A percentile compares a stretch with the other conserved stretches of the same genome.
These are phyloP conservation scores for Candida oleophila DNA, from an alignment of 805 yeast species.

Conservation along the genomic window DNA sequence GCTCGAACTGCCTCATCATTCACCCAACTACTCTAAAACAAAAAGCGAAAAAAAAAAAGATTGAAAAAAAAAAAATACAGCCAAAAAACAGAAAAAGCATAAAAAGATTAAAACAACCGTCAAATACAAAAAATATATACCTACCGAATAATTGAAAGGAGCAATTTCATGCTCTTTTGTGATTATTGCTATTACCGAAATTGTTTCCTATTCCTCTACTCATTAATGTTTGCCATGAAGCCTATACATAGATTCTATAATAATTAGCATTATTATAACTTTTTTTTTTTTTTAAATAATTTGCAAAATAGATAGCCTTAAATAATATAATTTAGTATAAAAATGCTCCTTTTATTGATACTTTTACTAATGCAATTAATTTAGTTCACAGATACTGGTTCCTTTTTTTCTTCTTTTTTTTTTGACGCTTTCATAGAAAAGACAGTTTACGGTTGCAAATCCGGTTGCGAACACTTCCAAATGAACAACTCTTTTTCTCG, in stretches of 20 bases:
- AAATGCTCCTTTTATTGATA: no score
- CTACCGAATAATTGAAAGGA: background rate
- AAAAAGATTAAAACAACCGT: background rate
- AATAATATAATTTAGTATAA: no score
- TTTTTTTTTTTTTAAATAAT: background rate
- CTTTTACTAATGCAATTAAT: no score
- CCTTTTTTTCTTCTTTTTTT: no score
- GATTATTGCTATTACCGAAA: background rate
- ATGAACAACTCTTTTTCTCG: background rate
- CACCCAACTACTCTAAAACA: no score
- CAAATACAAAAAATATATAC: background rate
- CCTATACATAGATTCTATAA: conserved; percentile 2
- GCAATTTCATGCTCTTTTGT: background rate
- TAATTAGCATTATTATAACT: background rate
- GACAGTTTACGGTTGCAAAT: no score
- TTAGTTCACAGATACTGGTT: no score
- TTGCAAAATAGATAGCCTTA: background rate
- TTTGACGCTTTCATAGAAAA: background rate
- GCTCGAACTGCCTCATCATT: no score
- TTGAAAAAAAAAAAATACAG: background rate
- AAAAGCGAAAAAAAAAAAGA: background rate
- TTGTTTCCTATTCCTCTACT: background rate
- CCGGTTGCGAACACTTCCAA: background rate
- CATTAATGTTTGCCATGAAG: conserved; percentile 2
- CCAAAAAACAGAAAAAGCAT: background rate